A percentile compares a stretch with the other conserved stretches of the same genome.
These are phyloP conservation scores for Ogataea methanolica DNA, from an alignment of 805 yeast species.

Conservation along the genomic window DNA sequence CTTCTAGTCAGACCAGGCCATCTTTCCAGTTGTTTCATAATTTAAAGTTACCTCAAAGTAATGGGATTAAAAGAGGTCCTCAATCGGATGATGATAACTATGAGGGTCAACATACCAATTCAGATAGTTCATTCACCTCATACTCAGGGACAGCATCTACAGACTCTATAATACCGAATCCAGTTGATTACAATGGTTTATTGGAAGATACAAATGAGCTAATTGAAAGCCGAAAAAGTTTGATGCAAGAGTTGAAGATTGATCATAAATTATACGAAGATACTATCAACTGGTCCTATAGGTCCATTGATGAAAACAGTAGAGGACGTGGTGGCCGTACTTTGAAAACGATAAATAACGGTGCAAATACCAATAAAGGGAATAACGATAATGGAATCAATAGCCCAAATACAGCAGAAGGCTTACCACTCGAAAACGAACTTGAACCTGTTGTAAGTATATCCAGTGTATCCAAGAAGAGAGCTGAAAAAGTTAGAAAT, in stretches of 20 bases:
- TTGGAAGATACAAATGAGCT: constrained; percentile 34
- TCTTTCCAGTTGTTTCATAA: background rate
- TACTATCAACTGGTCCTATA: constrained; percentile 3
- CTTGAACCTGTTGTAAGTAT: constrained; percentile 7
- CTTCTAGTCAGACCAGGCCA: no score
- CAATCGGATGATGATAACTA: no score
- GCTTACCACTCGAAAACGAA: background rate
- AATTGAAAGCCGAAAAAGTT: constrained; percentile 38
- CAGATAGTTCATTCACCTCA: background rate
- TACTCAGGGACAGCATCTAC: background rate
- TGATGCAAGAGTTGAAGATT: constrained; percentile 39
- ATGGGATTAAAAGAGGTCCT: no score
- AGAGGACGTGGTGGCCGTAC: background rate
- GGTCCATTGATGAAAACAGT: constrained; percentile 1
- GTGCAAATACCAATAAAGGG: no score
- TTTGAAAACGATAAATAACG: no score
- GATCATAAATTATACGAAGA: constrained; percentile 26
- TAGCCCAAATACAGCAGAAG: background rate
- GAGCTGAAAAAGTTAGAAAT: constrained; percentile 47
- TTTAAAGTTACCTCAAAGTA: background rate
- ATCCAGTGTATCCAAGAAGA: constrained; percentile 34
- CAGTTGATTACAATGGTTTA: constrained; percentile 10
- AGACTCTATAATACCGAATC: background rate
- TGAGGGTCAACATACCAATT: background rate
- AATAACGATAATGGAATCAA: background rate